These are phyloP conservation scores for Karstenula rhodostoma DNA, from an alignment of 2,329 filamentous ascomycete genomes.

Conservation along the genomic window DNA sequence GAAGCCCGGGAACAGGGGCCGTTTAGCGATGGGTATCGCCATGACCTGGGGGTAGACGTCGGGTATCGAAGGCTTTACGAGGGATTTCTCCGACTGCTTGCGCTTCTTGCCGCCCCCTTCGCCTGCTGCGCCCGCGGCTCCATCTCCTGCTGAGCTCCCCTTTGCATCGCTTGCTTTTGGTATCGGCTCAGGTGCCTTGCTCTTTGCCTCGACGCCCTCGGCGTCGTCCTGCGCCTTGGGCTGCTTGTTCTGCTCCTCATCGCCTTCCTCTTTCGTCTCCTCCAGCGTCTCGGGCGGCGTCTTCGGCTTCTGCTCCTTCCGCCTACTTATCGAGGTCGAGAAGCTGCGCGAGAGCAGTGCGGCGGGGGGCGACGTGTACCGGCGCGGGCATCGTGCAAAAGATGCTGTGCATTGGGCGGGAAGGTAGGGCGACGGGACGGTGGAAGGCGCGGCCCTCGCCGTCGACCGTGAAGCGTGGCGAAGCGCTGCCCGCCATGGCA, in stretches of 20 bases:
- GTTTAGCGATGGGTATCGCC: conserved; percentile 92
- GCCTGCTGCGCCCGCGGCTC: conserved; percentile 55
- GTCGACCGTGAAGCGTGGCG: conserved; percentile 57
- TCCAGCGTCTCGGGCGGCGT: conserved; percentile 57
- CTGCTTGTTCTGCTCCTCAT: conserved; percentile 52
- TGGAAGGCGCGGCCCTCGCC: conserved; percentile 41
- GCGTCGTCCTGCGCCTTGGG: conserved; percentile 54
- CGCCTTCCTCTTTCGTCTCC: conserved; percentile 48
- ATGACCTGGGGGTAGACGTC: conserved; percentile 98
- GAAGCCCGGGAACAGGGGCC: conserved; percentile 94
- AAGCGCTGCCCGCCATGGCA: conserved; percentile 71
- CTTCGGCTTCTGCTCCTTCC: conserved; percentile 65
- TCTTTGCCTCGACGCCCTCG: conserved; percentile 52
- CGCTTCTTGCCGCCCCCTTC: conserved; percentile 73
- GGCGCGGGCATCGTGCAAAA: conserved; percentile 30
- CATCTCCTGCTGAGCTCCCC: conserved; percentile 65
- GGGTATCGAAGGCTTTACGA: conserved; percentile 88
- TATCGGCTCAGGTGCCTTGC: conserved; percentile 59
- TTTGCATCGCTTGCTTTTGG: conserved; percentile 65
- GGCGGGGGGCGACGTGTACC: conserved; percentile 40
- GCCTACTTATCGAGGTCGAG: conserved; percentile 55
- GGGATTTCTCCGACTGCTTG: conserved; percentile 75
- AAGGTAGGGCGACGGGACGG: conserved; percentile 34
- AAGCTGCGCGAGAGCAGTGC: conserved; percentile 47
- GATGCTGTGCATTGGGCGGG: conserved; percentile 43